Evolutionary conservation across 192 early-diverging fungal species (phyloP).

Genomic region (Backusella macrospora): DNA sequence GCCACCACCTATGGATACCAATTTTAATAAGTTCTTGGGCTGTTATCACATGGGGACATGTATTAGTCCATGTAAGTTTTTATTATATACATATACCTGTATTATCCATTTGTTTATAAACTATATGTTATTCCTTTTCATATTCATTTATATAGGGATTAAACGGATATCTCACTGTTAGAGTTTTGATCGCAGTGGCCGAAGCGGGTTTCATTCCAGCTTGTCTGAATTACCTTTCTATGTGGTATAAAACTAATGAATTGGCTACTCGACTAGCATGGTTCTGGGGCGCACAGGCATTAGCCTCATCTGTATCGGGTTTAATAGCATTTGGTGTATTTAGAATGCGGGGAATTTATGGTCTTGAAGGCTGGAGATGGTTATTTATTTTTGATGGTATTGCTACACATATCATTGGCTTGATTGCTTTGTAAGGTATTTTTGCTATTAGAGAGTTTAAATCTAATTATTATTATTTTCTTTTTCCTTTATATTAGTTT

Average conservation of each 20-base stretch:
- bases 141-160: constrained; percentile 25
- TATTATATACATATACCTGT: not conserved
- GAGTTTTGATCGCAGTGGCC: constrained; percentile 48
- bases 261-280: constrained; percentile 52
- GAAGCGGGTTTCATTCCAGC: constrained; percentile 49
- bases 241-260: constrained; percentile 54
- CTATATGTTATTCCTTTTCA: not conserved
- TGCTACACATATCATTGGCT: constrained; percentile 53
- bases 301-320: constrained; percentile 56
- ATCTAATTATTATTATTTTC: not conserved
- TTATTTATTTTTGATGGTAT: constrained; percentile 66
- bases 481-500: constrained; percentile 30
- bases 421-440: constrained; percentile 45
- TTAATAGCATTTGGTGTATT: constrained; percentile 60
- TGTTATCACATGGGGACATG: constrained; percentile 23
- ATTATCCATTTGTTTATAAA: not conserved
- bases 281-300: constrained; percentile 52
- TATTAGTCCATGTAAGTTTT: constrained; percentile 7
- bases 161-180: constrained; percentile 44
- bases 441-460: not conserved
- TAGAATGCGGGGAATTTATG: constrained; percentile 52
- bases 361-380: constrained; percentile 66
- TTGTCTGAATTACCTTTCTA: constrained; percentile 46
- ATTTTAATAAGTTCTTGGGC: constrained; percentile 36
- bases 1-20: constrained; percentile 57